A percentile compares a stretch with the other conserved stretches of the same genome.
Conservation (phyloP, 768 basidiomycete genomes). For the Postia placenta region DNA sequence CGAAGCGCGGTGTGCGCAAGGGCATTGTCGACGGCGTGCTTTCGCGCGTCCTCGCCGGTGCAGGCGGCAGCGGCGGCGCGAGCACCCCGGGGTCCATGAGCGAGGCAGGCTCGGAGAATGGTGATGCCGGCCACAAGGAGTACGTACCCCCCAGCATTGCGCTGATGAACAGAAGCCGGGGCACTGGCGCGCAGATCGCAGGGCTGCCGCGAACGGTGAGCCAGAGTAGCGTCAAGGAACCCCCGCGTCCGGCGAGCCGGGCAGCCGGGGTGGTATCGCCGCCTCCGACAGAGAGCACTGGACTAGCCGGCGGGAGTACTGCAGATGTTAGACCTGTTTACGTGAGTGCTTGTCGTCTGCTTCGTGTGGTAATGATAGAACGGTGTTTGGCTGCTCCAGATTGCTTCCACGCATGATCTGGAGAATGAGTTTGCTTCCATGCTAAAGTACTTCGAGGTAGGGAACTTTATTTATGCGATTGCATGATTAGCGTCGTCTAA, state of each 20-base stretch:
- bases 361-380: conserved; percentile 1
- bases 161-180: conserved; percentile 38
- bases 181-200: conserved; percentile 10
- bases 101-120: conserved; percentile 55
- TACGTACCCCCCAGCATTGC: conserved; percentile 75
- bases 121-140: conserved; percentile 44
- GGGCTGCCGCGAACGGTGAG: conserved; percentile 40
- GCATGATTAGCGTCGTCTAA: neutral
- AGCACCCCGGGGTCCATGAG: conserved; percentile 40
- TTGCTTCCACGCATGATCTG: conserved; percentile 81
- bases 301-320: conserved; percentile 21
- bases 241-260: conserved; percentile 56
- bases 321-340: conserved; percentile 64
- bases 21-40: conserved; percentile 80
- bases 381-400: conserved; percentile 31
- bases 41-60: conserved; percentile 51
- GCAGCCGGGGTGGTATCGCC: conserved; percentile 41
- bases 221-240: conserved; percentile 42
- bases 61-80: conserved; percentile 33
- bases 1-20: conserved; percentile 81
- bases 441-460: conserved; percentile 74
- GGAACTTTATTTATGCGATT: conserved; percentile 8
- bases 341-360: conserved; percentile 36
- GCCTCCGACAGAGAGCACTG: conserved; percentile 10
- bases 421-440: conserved; percentile 81